phyloP scores from a whole-genome alignment of 768 basidiomycete species.

The Lactarius quietus region DNA sequence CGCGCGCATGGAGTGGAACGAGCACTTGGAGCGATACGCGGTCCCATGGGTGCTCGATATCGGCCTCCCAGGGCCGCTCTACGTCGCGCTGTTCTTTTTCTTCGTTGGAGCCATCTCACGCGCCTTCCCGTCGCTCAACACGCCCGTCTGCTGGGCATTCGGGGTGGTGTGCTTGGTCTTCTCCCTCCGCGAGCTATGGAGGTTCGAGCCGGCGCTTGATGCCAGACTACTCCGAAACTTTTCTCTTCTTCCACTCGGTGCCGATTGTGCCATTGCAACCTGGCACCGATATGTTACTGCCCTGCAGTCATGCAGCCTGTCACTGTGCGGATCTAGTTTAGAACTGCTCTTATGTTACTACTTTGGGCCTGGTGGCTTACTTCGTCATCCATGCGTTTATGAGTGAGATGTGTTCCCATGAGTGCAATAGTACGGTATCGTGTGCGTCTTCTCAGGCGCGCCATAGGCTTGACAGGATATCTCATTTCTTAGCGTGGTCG shows the following conservation, averaged over 20 bases:
- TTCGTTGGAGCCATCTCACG: conserved; percentile 6
- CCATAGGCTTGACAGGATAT: too few species aligned
- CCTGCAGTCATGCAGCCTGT: neutral
- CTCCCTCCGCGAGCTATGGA: conserved; percentile 9
- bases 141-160: neutral
- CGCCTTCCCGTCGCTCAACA: neutral
- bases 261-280: neutral
- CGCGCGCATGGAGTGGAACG: too few species aligned
- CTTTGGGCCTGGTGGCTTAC: neutral
- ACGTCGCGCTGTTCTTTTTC: conserved; percentile 10
- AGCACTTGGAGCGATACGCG: too few species aligned
- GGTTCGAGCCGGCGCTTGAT: conserved; percentile 13
- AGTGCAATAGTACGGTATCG: neutral
- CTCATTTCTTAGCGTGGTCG: too few species aligned
- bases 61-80: conserved; percentile 12
- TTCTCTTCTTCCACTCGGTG: conserved; percentile 5
- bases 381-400: neutral
- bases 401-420: neutral
- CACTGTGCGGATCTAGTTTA: too few species aligned
- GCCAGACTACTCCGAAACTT: conserved; percentile 7
- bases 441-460: neutral
- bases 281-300: neutral
- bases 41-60: conserved; percentile 16
- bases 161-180: too few species aligned
- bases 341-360: too few species aligned